These are phyloP conservation scores for Apiotrichum veenhuisii DNA, from an alignment of 1,284 basidiomycete genomes.

Conservation along the genomic window DNA sequence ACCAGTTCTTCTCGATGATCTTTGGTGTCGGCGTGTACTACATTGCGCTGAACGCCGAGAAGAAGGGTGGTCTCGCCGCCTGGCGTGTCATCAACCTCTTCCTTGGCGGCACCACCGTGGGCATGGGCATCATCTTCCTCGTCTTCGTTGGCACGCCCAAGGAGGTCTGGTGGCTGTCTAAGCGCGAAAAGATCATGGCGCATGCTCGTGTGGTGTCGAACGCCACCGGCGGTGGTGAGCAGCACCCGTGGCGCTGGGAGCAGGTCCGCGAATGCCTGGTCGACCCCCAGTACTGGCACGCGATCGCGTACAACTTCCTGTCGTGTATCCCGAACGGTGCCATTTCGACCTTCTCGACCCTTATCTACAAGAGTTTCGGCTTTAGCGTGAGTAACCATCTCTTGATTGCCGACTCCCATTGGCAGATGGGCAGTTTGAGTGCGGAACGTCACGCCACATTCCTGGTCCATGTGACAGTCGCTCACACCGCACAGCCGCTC, in stretches of 20 bases:
- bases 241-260: conserved; percentile 27
- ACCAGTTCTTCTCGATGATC: conserved; percentile 29
- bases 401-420: background rate
- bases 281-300: conserved; percentile 25
- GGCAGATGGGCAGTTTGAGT: background rate
- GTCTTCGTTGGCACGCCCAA: conserved; percentile 29
- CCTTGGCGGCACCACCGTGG: conserved; percentile 32
- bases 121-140: conserved; percentile 24
- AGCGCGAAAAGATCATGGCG: conserved; percentile 30
- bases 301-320: conserved; percentile 24
- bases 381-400: conserved; percentile 17
- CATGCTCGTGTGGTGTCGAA: conserved; percentile 28
- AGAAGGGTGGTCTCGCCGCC: conserved; percentile 22
- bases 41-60: conserved; percentile 22
- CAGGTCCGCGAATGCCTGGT: conserved; percentile 27
- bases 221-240: conserved; percentile 15
- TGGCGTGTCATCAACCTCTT: conserved; percentile 39
- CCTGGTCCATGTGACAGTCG: too few relatives aligned
- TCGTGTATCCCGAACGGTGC: conserved; percentile 5
- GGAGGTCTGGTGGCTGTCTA: conserved; percentile 29
- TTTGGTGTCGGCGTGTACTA: conserved; percentile 25
- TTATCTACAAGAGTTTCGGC: conserved; percentile 27
- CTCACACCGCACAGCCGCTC: background rate
- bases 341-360: conserved; percentile 18
- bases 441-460: too few relatives aligned